Percentiles rank a stretch among this genome's conserved stretches.
Evolutionary conservation across 2,329 filamentous ascomycete genomes (phyloP).

Genomic region (Pyrenochaeta sp.): DNA sequence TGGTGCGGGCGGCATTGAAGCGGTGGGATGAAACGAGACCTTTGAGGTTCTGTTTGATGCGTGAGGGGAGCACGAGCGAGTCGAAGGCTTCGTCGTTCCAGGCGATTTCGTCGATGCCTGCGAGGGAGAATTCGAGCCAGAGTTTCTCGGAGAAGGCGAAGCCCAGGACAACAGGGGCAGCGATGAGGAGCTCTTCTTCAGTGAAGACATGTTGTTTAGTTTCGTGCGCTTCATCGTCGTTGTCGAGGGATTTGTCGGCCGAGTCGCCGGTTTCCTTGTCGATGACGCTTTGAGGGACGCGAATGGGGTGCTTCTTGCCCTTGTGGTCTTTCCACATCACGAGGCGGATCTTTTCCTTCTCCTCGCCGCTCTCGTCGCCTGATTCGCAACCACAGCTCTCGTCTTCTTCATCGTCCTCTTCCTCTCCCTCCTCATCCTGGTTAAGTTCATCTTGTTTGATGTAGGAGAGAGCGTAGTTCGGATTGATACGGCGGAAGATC

Average conservation of each 20-base stretch:
- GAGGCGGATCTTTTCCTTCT: slow-evolving; percentile 46
- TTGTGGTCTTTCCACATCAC: slow-evolving; percentile 57
- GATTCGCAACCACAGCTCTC: slow-evolving; percentile 44
- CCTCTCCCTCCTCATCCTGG: slow-evolving; percentile 63
- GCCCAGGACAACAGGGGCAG: slow-evolving; percentile 83
- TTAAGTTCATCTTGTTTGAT: slow-evolving; percentile 74
- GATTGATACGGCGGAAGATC: slow-evolving; percentile 82
- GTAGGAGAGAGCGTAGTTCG: slow-evolving; percentile 80
- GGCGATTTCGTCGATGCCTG: slow-evolving; percentile 77
- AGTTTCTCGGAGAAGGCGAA: slow-evolving; percentile 89
- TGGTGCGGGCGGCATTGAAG: slow-evolving; percentile 79
- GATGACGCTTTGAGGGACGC: slow-evolving; percentile 54
- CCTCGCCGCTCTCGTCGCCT: slow-evolving; percentile 31
- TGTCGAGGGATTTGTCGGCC: slow-evolving; percentile 49
- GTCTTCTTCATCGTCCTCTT: slow-evolving; percentile 57
- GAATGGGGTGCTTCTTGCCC: slow-evolving; percentile 59
- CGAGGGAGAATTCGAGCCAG: slow-evolving; percentile 88
- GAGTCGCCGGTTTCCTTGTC: slow-evolving; percentile 57
- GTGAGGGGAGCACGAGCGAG: slow-evolving; percentile 74
- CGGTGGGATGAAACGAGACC: slow-evolving; percentile 86
- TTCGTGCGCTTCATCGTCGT: slow-evolving; percentile 48
- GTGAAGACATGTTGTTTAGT: slow-evolving; percentile 65
- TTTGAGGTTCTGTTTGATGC: slow-evolving; percentile 72
- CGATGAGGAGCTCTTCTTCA: slow-evolving; percentile 83
- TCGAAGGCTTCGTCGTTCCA: slow-evolving; percentile 87